A percentile compares a stretch with the other conserved stretches of the same genome.
Evolutionary conservation across 2,329 filamentous ascomycete species (phyloP).

Genomic region (Fusarium sp.): DNA sequence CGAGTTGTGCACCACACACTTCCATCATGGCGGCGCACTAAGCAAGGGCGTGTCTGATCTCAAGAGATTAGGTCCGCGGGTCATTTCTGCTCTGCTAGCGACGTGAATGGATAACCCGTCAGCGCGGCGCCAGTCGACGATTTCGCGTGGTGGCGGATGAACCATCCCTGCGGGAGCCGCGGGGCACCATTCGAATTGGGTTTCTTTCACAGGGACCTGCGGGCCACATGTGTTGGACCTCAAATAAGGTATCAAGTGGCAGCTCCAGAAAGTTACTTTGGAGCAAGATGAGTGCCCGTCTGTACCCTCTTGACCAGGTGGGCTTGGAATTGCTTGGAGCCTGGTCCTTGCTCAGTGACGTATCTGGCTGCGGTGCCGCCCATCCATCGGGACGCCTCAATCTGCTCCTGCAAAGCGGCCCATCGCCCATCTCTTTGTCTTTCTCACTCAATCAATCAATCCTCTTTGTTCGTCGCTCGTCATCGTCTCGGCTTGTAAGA

Average conservation of each 20-base stretch:
- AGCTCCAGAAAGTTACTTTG: slow-evolving; percentile 11
- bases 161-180: slow-evolving; percentile 36
- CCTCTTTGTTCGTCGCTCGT: slow-evolving; percentile 21
- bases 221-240: slow-evolving; percentile 16
- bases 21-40: slow-evolving; percentile 40
- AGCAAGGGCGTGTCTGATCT: slow-evolving; percentile 46
- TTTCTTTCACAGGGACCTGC: slow-evolving; percentile 9
- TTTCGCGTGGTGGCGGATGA: slow-evolving; percentile 44
- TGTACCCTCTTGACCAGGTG: not conserved
- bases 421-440: slow-evolving; percentile 28
- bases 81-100: slow-evolving; percentile 35
- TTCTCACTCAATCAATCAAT: slow-evolving; percentile 15
- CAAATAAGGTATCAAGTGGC: not conserved
- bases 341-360: slow-evolving; percentile 43
- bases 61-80: slow-evolving; percentile 45
- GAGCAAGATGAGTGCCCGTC: slow-evolving; percentile 10
- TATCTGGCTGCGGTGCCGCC: slow-evolving; percentile 43
- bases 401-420: slow-evolving; percentile 32
- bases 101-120: slow-evolving; percentile 37
- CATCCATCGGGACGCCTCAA: slow-evolving; percentile 38
- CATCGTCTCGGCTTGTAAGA: slow-evolving; percentile 6
- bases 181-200: slow-evolving; percentile 29
- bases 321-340: not conserved
- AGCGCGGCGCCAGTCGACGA: slow-evolving; percentile 40
- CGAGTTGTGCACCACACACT: slow-evolving; percentile 16